Base-by-base conservation (phyloP, 352 stramenopile species). In the Blastocystis sp. region DNA sequence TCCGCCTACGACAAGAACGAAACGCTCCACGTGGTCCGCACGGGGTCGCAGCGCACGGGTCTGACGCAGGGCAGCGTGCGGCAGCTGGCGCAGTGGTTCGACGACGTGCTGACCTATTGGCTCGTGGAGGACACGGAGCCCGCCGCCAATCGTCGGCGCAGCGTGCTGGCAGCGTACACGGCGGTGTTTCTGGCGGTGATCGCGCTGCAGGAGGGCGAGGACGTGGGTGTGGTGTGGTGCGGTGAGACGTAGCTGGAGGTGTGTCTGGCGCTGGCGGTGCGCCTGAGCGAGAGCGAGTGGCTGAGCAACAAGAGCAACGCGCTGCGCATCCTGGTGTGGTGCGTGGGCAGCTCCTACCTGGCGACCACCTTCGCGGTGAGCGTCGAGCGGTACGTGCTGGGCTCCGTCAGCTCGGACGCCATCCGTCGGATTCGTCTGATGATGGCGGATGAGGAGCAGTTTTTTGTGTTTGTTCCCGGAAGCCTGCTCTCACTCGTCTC, bases 51-150 rank as follows among this genome's bases (percentile, higher is more conserved):
- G 40, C 42, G 71, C 64, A 66, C 40, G 14, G 71, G 71, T 66
- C 48, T 81, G 3, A 64, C 40, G 4, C 71, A 66, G n/a, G 71
- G 71, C 24, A 10, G 21, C 10, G 71, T 81, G n/a, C 21, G 71
- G 38, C 71, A 81, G 40, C 71, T 81, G 0, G 71, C 71, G 64
- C 43, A 63, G n/a, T 81, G 71, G 71, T 81, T 81, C 45, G 71
- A 81, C 43, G 71, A 81, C 43, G 66, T 81, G 42, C 48, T 81
- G 38, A 81, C 66, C 14, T 81, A 59, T 45, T 81, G 71, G 71
- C 54, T 66, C 19, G 24, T 81, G 7, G 24, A 71, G 43, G 48
- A 14, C 17, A 38, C 40, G 64, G 40, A 19, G 42, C 54, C 48
- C 66, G 3, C 17, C 10, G 28, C 28, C 28, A 34, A 34, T 34